These are phyloP conservation scores for Urochloa ruziziensis DNA, from an alignment of 176 grass and related monocot species.

Conservation along the genomic window DNA sequence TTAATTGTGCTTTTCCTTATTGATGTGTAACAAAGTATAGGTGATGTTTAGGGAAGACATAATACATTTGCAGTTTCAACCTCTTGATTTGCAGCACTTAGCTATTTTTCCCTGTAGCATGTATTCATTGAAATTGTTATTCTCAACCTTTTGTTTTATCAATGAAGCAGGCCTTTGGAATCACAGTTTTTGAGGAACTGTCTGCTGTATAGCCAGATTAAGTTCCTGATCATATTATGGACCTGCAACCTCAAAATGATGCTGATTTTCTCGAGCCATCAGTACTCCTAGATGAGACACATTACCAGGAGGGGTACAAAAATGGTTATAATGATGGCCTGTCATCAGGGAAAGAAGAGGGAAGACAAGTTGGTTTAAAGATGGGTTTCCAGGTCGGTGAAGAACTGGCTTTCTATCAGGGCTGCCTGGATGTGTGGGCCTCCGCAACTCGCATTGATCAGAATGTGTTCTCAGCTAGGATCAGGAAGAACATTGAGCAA, in stretches of 20 bases:
- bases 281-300: slow-evolving; percentile 63
- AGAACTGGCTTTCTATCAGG: slow-evolving; percentile 77
- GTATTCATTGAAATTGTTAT: neutral
- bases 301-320: slow-evolving; percentile 65
- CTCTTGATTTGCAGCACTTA: neutral
- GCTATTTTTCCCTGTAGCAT: neutral
- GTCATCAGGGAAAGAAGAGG: slow-evolving; percentile 64
- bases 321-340: slow-evolving; percentile 70
- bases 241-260: slow-evolving; percentile 27
- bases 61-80: neutral
- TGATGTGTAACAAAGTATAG: neutral
- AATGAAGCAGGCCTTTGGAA: slow-evolving; percentile 15
- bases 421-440: slow-evolving; percentile 71
- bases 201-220: neutral
- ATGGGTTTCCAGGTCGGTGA: slow-evolving; percentile 69
- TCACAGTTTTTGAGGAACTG: neutral
- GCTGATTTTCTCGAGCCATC: slow-evolving; percentile 60
- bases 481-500: slow-evolving; percentile 67
- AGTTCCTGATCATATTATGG: slow-evolving; percentile 42
- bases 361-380: slow-evolving; percentile 67
- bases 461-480: slow-evolving; percentile 49
- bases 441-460: slow-evolving; percentile 45
- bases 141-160: neutral
- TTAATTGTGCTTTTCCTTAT: neutral
- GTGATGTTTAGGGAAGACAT: neutral